These are phyloP conservation scores for Castanospermum australe DNA, from an alignment of 306 rosid genomes.

Conservation along the genomic window DNA sequence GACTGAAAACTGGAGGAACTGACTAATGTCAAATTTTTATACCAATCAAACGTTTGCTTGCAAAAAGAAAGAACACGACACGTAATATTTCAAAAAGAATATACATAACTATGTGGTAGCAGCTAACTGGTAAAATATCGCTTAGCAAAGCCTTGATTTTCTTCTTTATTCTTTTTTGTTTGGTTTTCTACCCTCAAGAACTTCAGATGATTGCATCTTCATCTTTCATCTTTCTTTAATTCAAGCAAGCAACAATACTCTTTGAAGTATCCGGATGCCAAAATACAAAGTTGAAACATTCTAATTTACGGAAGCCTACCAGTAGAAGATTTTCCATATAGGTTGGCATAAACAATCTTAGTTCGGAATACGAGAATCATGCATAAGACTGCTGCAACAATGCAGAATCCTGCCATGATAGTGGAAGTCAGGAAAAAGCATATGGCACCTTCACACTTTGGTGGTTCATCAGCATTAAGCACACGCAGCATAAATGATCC, in stretches of 20 bases:
- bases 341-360: conserved; percentile 62
- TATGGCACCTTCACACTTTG: conserved; percentile 63
- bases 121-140: conserved; percentile 7
- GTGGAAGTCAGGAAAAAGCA: conserved; percentile 78
- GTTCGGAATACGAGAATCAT: conserved; percentile 78
- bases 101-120: background rate
- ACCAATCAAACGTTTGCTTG: background rate
- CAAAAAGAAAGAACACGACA: conserved; percentile 13
- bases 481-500: conserved; percentile 41
- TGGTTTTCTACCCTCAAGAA: conserved; percentile 6
- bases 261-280: background rate
- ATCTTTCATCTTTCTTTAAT: conserved; percentile 2
- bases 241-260: conserved; percentile 8
- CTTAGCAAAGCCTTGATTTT: background rate
- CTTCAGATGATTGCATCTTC: conserved; percentile 15
- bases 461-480: conserved; percentile 38
- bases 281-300: conserved; percentile 1
- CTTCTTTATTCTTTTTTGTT: background rate
- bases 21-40: background rate
- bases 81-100: conserved; percentile 8
- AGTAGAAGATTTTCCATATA: conserved; percentile 66
- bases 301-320: conserved; percentile 11
- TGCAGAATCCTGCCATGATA: conserved; percentile 72
- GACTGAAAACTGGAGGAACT: background rate
- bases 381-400: conserved; percentile 60